Evolutionary conservation across 441 rosid species (phyloP), one percentile per base, ranked within the genome.

Genomic region (Pelargonium cotyledonis): DNA sequence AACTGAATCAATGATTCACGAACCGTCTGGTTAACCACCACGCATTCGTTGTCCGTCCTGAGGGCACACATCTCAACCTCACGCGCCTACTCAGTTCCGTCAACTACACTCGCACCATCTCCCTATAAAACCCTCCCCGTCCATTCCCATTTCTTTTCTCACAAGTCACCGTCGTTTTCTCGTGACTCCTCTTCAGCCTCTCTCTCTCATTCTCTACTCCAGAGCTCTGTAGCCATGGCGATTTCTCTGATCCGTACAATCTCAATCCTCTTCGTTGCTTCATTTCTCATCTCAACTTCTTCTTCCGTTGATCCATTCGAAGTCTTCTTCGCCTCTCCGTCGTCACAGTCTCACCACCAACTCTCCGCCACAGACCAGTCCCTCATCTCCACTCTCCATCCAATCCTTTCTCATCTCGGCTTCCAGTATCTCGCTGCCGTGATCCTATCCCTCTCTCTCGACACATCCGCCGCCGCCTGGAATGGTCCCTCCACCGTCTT

Each of bases 361-460:
- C 1, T n/a, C 53, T 0, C 2, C 26, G 0, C 26, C 26, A n/a
- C n/a, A n/a, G 51, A 46, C 10, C 51, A 46, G 11, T 0, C 67
- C 74, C 41, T 58, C 78, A 1, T 72, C 82, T 63, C 74, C 75
- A 26, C 80, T 9, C 53, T 83, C 0, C 71, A 65, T 15, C 85
- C 83, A 1, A 81, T 81, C 53, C 86, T 83, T 41, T 83, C 86
- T 46, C 89, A 88, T 73, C 90, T 88, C 51, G 88, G 92, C 68
- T 88, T 76, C 80, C 80, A 72, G 60, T 82, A 84, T 72, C 82
- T 88, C 38, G 75, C 92, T 57, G 55, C 70, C 15, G 87, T 86
- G 0, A 83, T 81, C 15, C 78, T 77, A 2, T 77, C 84, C 0
- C 81, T 81, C 74, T 69, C 78, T 49, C 16, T 69, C 12, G 84